Evolutionary conservation across 257 asterid genomes (phyloP).

Genomic region (Solanum bulbocastanum): DNA sequence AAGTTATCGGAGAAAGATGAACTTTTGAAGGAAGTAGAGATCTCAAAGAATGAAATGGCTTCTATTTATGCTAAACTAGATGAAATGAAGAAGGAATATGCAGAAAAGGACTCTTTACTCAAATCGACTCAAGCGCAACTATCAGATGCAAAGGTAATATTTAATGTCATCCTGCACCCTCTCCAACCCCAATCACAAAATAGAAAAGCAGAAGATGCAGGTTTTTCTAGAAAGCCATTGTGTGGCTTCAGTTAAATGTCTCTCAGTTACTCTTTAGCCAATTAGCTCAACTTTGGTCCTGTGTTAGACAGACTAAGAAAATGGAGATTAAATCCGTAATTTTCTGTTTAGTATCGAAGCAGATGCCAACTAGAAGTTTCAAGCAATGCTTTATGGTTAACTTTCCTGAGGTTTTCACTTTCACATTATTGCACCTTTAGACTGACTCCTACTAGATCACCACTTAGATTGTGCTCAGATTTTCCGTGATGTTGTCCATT

Average conservation of each 20-base stretch:
- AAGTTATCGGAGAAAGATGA: conserved; percentile 76
- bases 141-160: conserved; percentile 68
- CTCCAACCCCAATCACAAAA: not conserved
- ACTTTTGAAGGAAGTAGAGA: conserved; percentile 57
- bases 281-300: not conserved
- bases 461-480: not conserved
- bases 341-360: not conserved
- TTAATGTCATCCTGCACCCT: not conserved
- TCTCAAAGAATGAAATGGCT: conserved; percentile 49
- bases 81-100: conserved; percentile 45
- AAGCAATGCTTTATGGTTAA: not conserved
- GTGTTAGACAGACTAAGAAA: not conserved
- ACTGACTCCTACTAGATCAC: not conserved
- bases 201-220: not conserved
- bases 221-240: not conserved
- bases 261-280: not conserved
- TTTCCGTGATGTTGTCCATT: not conserved
- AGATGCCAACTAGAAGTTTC: not conserved
- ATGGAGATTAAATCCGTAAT: not conserved
- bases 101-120: conserved; percentile 57
- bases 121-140: conserved; percentile 71
- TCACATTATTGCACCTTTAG: not conserved
- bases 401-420: not conserved
- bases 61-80: conserved; percentile 32
- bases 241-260: not conserved